A percentile compares a stretch with the other conserved stretches of the same genome.
Conservation (phyloP, 176 grass and related monocot species). For the Aegilops sharonensis region DNA sequence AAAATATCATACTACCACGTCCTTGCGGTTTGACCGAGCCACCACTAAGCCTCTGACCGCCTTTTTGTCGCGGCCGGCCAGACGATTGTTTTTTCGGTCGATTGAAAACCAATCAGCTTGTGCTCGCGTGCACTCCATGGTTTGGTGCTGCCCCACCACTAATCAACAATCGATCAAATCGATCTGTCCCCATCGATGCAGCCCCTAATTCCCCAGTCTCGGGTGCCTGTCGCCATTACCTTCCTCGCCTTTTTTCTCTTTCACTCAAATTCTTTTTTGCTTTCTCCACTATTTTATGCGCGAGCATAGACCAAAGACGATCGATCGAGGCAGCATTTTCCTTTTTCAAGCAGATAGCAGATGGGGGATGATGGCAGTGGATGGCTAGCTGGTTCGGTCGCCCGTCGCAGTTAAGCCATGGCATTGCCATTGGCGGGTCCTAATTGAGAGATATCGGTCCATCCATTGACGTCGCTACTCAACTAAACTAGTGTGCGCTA, state of each 20-base stretch:
- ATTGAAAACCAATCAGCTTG: background rate
- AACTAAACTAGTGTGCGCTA: conserved; percentile 3
- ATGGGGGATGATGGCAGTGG: background rate
- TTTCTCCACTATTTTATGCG: background rate
- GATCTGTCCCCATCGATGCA: background rate
- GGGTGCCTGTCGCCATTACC: conserved; percentile 24
- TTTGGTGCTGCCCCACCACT: background rate
- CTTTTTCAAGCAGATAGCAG: background rate
- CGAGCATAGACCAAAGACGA: background rate
- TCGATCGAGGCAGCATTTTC: background rate
- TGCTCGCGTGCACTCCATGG: conserved; percentile 49
- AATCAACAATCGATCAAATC: background rate
- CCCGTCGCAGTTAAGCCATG: conserved; percentile 26
- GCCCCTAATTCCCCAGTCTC: background rate
- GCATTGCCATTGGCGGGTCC: background rate
- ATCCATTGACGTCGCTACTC: background rate
- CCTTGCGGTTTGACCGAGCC: conserved; percentile 20
- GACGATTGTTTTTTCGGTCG: background rate
- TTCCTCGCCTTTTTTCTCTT: background rate
- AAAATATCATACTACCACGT: background rate
- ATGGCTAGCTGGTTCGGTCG: background rate
- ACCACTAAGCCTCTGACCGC: conserved; percentile 5
- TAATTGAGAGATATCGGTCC: background rate
- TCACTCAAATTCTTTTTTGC: background rate
- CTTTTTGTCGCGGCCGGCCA: background rate